Conservation (phyloP, 1,284 basidiomycete species). For the Mycosarcoma mackinlayi region DNA sequence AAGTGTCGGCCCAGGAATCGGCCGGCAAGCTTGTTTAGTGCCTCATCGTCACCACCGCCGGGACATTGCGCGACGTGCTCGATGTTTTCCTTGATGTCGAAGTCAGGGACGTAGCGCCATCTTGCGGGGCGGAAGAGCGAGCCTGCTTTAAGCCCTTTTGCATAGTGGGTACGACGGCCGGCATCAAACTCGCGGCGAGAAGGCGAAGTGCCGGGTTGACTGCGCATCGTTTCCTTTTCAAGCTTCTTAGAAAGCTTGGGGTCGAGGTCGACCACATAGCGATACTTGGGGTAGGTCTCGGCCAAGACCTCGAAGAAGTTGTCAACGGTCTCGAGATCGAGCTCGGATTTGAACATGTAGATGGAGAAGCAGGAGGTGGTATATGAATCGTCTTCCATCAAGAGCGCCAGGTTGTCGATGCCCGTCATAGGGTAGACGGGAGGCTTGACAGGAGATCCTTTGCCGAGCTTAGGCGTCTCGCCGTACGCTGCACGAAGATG, state of each 20-base stretch:
- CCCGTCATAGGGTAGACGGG: slow-evolving; percentile 60
- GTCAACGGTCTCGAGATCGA: slow-evolving; percentile 62
- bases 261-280: slow-evolving; percentile 63
- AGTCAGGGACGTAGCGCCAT: slow-evolving; percentile 65
- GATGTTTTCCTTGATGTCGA: slow-evolving; percentile 65
- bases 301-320: slow-evolving; percentile 65
- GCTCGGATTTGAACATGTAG: slow-evolving; percentile 64
- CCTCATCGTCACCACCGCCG: slow-evolving; percentile 48
- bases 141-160: slow-evolving; percentile 59
- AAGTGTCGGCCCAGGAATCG: slow-evolving; percentile 63
- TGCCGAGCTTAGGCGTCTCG: slow-evolving; percentile 39
- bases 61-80: slow-evolving; percentile 49
- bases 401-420: slow-evolving; percentile 65
- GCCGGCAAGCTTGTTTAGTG: slow-evolving; percentile 62
- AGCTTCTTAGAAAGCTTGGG: slow-evolving; percentile 54
- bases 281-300: slow-evolving; percentile 64
- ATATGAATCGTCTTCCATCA: slow-evolving; percentile 66
- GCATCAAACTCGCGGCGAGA: slow-evolving; percentile 28
- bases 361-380: slow-evolving; percentile 67
- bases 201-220: slow-evolving; percentile 21
- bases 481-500: slow-evolving; percentile 41
- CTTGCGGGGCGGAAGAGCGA: slow-evolving; percentile 55
- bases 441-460: slow-evolving; percentile 47
- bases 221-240: slow-evolving; percentile 20
- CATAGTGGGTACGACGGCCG: slow-evolving; percentile 58